Evolutionary conservation across 331 rosid species (phyloP).

Genomic region (Malus hybrid): DNA sequence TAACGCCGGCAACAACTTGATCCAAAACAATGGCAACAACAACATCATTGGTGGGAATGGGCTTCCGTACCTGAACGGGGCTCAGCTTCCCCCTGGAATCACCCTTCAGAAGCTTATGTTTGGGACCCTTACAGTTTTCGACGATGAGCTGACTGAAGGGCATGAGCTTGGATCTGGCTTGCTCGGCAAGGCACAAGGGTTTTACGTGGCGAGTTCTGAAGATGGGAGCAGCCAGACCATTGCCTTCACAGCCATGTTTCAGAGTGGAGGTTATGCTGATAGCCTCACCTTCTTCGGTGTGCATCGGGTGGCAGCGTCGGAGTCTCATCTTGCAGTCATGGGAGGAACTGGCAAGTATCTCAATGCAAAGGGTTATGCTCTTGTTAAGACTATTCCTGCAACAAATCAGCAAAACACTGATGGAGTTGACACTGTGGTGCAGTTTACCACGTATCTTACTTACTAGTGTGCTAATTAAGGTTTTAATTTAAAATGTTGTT

Average conservation of each 20-base stretch:
- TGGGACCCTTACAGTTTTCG: constrained; percentile 82
- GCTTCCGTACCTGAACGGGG: constrained; percentile 33
- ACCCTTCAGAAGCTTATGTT: constrained; percentile 65
- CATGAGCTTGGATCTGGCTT: constrained; percentile 71
- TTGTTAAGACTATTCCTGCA: constrained; percentile 53
- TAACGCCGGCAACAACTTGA: constrained; percentile 21
- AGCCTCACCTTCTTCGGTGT: constrained; percentile 79
- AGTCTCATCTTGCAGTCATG: constrained; percentile 71
- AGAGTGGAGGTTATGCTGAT: constrained; percentile 56
- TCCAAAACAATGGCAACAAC: constrained; percentile 39
- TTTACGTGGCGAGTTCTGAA: constrained; percentile 60
- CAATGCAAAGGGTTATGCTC: constrained; percentile 62
- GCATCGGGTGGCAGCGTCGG: constrained; percentile 51
- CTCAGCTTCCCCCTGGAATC: constrained; percentile 49
- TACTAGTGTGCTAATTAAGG: constrained; percentile 8
- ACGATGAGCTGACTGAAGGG: constrained; percentile 78
- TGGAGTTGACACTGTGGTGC: constrained; percentile 55
- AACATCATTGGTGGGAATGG: constrained; percentile 33
- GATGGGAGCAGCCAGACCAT: constrained; percentile 76
- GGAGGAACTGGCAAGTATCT: constrained; percentile 90
- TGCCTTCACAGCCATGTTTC: constrained; percentile 73
- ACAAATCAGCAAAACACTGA: constrained; percentile 46
- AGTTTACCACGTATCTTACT: constrained; percentile 48
- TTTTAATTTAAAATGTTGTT: neutral
- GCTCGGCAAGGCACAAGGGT: constrained; percentile 80